Conservation (phyloP, 768 basidiomycete genomes). For the Filobasidium floriforme region DNA sequence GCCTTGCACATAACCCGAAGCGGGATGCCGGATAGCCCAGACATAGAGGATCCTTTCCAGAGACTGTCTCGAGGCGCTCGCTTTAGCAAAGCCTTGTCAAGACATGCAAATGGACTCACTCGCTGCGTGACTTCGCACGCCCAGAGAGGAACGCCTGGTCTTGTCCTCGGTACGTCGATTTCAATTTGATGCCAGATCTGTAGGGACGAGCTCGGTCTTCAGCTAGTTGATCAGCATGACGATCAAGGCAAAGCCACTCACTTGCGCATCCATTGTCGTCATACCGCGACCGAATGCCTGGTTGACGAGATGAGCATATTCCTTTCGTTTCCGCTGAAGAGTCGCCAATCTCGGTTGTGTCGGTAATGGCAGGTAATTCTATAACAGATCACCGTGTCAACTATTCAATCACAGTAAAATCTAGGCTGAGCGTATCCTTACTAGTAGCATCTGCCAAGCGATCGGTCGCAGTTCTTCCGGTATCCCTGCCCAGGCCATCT, state of each 20-base stretch:
- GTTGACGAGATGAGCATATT: constrained; percentile 82
- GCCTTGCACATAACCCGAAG: constrained; percentile 96
- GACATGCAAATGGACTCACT: constrained; percentile 50
- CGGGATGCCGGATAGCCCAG: constrained; percentile 98
- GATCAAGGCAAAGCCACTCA: constrained; percentile 13
- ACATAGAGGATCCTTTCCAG: constrained; percentile 93
- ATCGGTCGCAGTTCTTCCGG: constrained; percentile 78
- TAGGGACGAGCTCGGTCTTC: not conserved
- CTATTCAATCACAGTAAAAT: not conserved
- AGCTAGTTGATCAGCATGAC: not conserved
- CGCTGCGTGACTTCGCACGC: constrained; percentile 81
- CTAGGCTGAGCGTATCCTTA: constrained; percentile 48
- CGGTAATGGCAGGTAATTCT: constrained; percentile 91
- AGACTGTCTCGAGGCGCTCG: constrained; percentile 52
- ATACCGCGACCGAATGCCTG: constrained; percentile 80
- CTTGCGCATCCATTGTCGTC: constrained; percentile 73
- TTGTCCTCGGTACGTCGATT: constrained; percentile 91
- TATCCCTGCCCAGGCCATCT: constrained; percentile 90
- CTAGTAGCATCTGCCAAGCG: constrained; percentile 88
- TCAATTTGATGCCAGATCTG: constrained; percentile 99
- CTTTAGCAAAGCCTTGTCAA: not conserved
- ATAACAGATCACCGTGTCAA: too few relatives aligned
- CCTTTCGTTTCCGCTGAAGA: constrained; percentile 79
- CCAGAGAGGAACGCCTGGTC: constrained; percentile 87
- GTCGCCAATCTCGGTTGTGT: constrained; percentile 65